Evolutionary conservation across 352 stramenopile genomes (phyloP).

Genomic region (Globisporangium nunn): DNA sequence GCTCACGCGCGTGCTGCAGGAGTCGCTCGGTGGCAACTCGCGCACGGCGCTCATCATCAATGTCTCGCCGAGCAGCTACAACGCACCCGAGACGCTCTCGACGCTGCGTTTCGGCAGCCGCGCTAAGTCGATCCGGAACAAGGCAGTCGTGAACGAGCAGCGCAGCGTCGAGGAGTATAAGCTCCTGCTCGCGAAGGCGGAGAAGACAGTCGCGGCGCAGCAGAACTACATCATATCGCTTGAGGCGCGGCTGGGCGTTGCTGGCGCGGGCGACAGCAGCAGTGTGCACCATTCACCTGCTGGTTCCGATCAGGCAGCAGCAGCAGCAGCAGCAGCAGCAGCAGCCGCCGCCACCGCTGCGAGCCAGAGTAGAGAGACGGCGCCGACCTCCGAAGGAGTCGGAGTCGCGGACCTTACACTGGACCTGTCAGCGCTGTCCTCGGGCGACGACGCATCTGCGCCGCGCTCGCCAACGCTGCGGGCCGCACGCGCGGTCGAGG

Average conservation of each 20-base stretch:
- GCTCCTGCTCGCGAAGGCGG: constrained; percentile 66
- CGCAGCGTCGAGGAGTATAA: constrained; percentile 90
- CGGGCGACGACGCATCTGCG: not conserved
- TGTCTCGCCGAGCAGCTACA: constrained; percentile 86
- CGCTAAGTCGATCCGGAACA: constrained; percentile 95
- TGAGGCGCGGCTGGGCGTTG: constrained; percentile 47
- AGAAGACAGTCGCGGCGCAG: constrained; percentile 77
- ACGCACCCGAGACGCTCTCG: constrained; percentile 88
- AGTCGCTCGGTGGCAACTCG: constrained; percentile 92
- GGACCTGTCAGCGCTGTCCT: constrained; percentile 18
- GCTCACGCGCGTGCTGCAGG: constrained; percentile 89
- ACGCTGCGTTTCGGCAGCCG: constrained; percentile 89
- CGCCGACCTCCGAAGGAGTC: constrained; percentile 1
- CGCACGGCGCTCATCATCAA: constrained; percentile 93
- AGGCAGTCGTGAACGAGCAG: constrained; percentile 90
- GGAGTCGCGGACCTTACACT: constrained; percentile 20
- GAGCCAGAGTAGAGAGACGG: not conserved
- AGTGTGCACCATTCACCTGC: not conserved
- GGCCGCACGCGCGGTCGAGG: constrained; percentile 48
- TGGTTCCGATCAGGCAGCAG: not conserved
- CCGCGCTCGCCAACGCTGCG: constrained; percentile 42
- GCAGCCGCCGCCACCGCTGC: not conserved
- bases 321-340: constrained; percentile 3
- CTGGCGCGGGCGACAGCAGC: not conserved
- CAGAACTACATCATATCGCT: constrained; percentile 81